These are phyloP conservation scores for Leccinum imitatum DNA, from an alignment of 768 basidiomycete species.

Conservation along the genomic window DNA sequence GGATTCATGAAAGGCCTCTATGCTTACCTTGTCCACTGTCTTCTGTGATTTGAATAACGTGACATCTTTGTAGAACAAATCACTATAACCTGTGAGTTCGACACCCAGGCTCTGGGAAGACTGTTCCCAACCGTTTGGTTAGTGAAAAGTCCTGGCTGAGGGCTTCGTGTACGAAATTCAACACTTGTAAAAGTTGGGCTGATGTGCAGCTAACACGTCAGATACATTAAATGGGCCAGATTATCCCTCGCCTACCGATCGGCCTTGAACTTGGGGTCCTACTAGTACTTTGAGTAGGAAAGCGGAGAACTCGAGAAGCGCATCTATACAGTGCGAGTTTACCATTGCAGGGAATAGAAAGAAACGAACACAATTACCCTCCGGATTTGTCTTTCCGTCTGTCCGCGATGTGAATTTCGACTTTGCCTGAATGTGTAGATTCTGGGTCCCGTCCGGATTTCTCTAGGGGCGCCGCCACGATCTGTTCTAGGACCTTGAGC, in stretches of 20 bases:
- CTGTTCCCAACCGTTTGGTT: slow-evolving; percentile 59
- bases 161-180: slow-evolving; percentile 71
- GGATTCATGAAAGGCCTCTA: background rate
- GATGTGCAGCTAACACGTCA: slow-evolving; percentile 1
- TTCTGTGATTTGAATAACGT: slow-evolving; percentile 72
- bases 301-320: slow-evolving; percentile 31
- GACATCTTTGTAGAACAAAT: slow-evolving; percentile 88
- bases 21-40: slow-evolving; percentile 71
- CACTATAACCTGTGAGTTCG: slow-evolving; percentile 44
- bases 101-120: slow-evolving; percentile 10
- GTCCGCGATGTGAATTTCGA: slow-evolving; percentile 38
- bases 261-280: slow-evolving; percentile 38
- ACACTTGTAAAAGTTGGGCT: slow-evolving; percentile 71
- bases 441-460: slow-evolving; percentile 2
- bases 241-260: slow-evolving; percentile 36
- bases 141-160: slow-evolving; percentile 50
- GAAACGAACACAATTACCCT: slow-evolving; percentile 24
- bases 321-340: slow-evolving; percentile 9
- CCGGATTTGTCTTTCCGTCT: slow-evolving; percentile 32
- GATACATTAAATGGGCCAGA: background rate
- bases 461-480: slow-evolving; percentile 17
- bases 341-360: background rate
- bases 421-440: slow-evolving; percentile 16
- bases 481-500: slow-evolving; percentile 34
- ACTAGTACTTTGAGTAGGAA: slow-evolving; percentile 34